Base-by-base conservation (phyloP, 495 filamentous ascomycete genomes). In the Hypomontagnella monticulosa region DNA sequence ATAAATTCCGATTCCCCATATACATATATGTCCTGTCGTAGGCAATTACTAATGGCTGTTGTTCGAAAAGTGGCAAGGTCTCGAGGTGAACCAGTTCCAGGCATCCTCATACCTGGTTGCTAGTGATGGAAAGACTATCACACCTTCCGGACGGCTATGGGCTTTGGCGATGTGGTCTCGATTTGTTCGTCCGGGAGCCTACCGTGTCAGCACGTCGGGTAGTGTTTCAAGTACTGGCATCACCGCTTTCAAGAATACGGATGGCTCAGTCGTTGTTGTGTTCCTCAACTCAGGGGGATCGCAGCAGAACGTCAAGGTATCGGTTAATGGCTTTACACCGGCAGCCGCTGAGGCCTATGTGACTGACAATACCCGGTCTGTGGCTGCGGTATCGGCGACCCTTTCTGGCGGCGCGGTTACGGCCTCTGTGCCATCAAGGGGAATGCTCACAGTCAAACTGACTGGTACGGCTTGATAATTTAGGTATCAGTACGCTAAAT, bases 111-210 rank as follows among this genome's bases (percentile, higher is more conserved):
- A 75, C 30, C 75, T 81, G 3, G 70, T 80, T 15, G 69, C 75
- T 7, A 73, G 71, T 8, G 63, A 74, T 44, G 76, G 75, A 18
- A 58, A 69, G n/a, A 73, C 70, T 11, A 50, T 76, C 6, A 73
- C 73, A 7, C 72, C 74, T 16, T 75, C 76, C 23, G 74, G 73
- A 27, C 69, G 81, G 7, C 74, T 84, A 19, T 85, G 82, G 82
- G 82, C 82, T 1, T 81, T 84, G 54, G 82, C 82, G 9, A 77
- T 79, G 67, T 81, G 77, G 62, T 77, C 74, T 40, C 63, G 78
- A 16, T 78, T 76, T 53, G 75, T 84, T 14, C 71, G 80, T n/a
- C 80, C 79, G 0, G 83, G 83, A 0, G 81, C 82, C 5, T 67
- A 64, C 20, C 75, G 82, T 9, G 63, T 85, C 30, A 74, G 68